phyloP scores from a whole-genome alignment of 805 yeast genomes.

The Spencermartinsiella europaea region DNA sequence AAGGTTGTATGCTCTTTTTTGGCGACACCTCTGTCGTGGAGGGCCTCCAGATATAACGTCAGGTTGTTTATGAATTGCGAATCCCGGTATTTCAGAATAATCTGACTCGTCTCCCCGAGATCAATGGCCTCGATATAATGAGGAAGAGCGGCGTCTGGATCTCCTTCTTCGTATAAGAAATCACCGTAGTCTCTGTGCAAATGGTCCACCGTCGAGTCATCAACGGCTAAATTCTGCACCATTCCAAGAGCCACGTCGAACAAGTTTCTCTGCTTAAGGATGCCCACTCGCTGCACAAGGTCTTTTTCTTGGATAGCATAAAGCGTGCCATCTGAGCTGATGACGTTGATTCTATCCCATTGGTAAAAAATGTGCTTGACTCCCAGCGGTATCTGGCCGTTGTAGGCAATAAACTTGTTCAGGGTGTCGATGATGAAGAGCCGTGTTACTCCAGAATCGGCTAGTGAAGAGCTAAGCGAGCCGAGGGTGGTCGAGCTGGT shows the following conservation, averaged over 20 bases:
- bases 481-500: slow-evolving; percentile 12
- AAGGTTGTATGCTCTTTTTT: slow-evolving; percentile 79
- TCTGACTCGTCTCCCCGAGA: slow-evolving; percentile 61
- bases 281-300: slow-evolving; percentile 60
- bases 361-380: slow-evolving; percentile 53
- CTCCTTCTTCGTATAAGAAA: slow-evolving; percentile 59
- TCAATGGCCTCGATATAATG: slow-evolving; percentile 60
- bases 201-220: slow-evolving; percentile 30
- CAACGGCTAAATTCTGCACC: slow-evolving; percentile 40
- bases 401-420: slow-evolving; percentile 67
- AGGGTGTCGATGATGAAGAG: slow-evolving; percentile 62
- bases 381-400: slow-evolving; percentile 60
- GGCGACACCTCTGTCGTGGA: slow-evolving; percentile 52
- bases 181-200: slow-evolving; percentile 65
- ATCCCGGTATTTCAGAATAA: slow-evolving; percentile 74
- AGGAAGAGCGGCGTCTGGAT: slow-evolving; percentile 63
- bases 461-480: slow-evolving; percentile 1
- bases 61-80: slow-evolving; percentile 64
- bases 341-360: slow-evolving; percentile 53
- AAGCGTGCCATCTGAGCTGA: slow-evolving; percentile 72
- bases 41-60: slow-evolving; percentile 56
- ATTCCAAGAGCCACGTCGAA: slow-evolving; percentile 68
- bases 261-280: slow-evolving; percentile 62
- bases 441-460: slow-evolving; percentile 41
- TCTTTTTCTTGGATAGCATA: slow-evolving; percentile 64